phyloP scores from a whole-genome alignment of 2,329 filamentous ascomycete species.

The Fusarium equiseti region DNA sequence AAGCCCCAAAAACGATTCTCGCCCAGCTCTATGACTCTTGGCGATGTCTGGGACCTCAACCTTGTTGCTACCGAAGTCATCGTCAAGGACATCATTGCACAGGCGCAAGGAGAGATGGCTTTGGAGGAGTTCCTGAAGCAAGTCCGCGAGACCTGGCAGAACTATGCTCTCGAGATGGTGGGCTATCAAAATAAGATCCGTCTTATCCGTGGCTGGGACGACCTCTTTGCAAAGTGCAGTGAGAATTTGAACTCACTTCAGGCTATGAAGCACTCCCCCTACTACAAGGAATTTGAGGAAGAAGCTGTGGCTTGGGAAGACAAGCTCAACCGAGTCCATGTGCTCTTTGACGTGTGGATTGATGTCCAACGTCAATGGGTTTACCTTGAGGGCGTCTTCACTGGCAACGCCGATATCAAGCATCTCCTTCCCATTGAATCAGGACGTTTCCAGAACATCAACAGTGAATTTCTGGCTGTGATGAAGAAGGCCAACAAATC shows the following conservation, averaged over 20 bases:
- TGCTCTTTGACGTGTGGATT: constrained; percentile 99
- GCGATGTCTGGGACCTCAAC: constrained; percentile 98
- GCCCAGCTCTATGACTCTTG: constrained; percentile 93
- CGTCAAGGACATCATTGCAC: constrained; percentile 92
- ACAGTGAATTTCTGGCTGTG: constrained; percentile 97
- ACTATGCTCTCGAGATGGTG: constrained; percentile 92
- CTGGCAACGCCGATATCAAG: constrained; percentile 98
- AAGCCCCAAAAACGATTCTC: constrained; percentile 95
- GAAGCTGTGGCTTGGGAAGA: constrained; percentile 98
- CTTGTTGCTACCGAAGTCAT: constrained; percentile 86
- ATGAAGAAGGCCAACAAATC: constrained; percentile 99
- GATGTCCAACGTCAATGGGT: constrained; percentile 99
- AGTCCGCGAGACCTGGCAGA: constrained; percentile 96
- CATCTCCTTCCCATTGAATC: constrained; percentile 96
- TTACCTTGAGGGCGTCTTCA: constrained; percentile 98
- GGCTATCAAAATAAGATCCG: constrained; percentile 98
- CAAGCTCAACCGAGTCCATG: constrained; percentile 95
- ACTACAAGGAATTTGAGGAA: constrained; percentile 99
- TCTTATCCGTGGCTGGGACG: constrained; percentile 97
- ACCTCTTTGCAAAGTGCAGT: constrained; percentile 97
- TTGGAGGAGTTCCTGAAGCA: constrained; percentile 97
- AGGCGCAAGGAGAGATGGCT: constrained; percentile 98
- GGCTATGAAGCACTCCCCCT: constrained; percentile 98
- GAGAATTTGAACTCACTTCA: constrained; percentile 98
- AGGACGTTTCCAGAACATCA: constrained; percentile 98